A percentile compares a stretch with the other conserved stretches of the same genome.
These are phyloP conservation scores for Smittium mucronatum DNA, from an alignment of 371 early-diverging fungal genomes.

Conservation along the genomic window DNA sequence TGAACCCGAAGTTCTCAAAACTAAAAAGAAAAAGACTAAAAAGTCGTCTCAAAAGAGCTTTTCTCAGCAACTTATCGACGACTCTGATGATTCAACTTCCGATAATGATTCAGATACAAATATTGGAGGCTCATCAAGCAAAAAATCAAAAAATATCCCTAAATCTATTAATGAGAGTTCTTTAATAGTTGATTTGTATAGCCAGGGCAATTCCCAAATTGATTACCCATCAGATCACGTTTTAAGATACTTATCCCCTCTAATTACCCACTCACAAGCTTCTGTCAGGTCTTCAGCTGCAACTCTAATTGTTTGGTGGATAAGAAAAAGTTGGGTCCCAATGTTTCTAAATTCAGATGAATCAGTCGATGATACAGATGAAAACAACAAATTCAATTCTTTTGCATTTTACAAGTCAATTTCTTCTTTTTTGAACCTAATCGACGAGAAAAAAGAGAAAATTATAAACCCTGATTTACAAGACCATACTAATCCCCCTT, in stretches of 20 bases:
- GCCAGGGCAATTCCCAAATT: background rate
- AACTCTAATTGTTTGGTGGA: conserved; percentile 30
- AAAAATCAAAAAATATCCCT: background rate
- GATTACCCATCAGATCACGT: conserved; percentile 20
- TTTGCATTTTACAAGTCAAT: background rate
- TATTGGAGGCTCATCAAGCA: background rate
- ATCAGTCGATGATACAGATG: background rate
- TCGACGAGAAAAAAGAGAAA: background rate
- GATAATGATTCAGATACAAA: conserved; percentile 17
- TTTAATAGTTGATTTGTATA: background rate
- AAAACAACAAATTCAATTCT: conserved; percentile 15
- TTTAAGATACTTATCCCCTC: conserved; percentile 25
- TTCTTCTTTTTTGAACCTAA: background rate
- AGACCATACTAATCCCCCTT: background rate
- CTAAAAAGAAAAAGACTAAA: conserved; percentile 36
- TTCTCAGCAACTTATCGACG: conserved; percentile 23
- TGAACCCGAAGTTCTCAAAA: conserved; percentile 15
- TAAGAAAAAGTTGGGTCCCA: conserved; percentile 43
- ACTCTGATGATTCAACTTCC: conserved; percentile 15
- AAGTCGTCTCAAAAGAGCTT: conserved; percentile 38
- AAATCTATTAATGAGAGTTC: too few relatives aligned
- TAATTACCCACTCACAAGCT: conserved; percentile 26
- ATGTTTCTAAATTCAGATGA: conserved; percentile 28
- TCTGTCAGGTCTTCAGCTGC: conserved; percentile 28
- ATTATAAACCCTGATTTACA: background rate